Evolutionary conservation across 1,139 yeast genomes (phyloP).

Genomic region (Meyerozyma elateridarum): DNA sequence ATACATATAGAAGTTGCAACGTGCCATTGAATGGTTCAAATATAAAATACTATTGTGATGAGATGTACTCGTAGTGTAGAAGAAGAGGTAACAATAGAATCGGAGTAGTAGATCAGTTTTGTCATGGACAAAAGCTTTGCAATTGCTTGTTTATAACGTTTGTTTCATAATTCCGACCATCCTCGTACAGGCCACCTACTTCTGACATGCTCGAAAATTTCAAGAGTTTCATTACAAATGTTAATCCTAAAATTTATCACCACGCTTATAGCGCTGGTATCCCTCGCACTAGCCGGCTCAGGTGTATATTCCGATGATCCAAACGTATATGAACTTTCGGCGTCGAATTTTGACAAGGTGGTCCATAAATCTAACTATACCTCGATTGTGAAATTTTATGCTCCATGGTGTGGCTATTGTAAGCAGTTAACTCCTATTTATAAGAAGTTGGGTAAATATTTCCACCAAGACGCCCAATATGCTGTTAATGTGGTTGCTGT

Average conservation of each 20-base stretch:
- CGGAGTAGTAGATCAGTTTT: too few species aligned
- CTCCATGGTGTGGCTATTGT: constrained; percentile 96
- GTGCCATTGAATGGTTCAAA: background rate
- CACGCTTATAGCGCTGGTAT: constrained; percentile 4
- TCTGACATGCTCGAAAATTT: too few species aligned
- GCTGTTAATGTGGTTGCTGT: constrained; percentile 76
- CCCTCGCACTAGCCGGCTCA: constrained; percentile 10
- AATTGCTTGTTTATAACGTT: too few species aligned
- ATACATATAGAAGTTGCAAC: constrained; percentile 22
- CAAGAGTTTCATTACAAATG: too few species aligned
- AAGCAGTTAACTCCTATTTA: constrained; percentile 53
- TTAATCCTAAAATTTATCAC: too few species aligned
- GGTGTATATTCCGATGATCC: constrained; percentile 37
- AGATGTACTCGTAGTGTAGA: too few species aligned
- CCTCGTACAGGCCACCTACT: too few species aligned
- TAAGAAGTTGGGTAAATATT: constrained; percentile 56
- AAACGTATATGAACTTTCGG: constrained; percentile 53
- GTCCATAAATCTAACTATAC: constrained; percentile 70
- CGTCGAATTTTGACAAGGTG: constrained; percentile 57
- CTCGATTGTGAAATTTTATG: constrained; percentile 84
- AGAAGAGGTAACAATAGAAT: too few species aligned
- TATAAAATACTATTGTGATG: background rate
- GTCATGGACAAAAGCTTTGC: too few species aligned
- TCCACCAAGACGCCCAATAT: constrained; percentile 46
- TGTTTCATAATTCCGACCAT: too few species aligned